phyloP scores from a whole-genome alignment of 306 rosid genomes.

The Quillaja saponaria region DNA sequence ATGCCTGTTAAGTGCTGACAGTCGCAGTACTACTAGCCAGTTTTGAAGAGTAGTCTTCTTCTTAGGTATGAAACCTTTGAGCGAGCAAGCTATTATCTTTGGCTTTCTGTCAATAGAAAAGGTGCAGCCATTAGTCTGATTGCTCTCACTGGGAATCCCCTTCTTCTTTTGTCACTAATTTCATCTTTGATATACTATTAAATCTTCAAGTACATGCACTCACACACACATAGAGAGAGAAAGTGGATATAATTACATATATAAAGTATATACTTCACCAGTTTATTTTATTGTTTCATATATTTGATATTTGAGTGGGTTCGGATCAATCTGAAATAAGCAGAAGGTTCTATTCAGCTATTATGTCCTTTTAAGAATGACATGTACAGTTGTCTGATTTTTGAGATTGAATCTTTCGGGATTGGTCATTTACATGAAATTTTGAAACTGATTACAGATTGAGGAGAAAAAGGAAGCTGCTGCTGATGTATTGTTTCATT shows the following conservation, averaged over 20 bases:
- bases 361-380: background rate
- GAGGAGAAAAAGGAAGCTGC: constrained; percentile 84
- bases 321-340: too few relatives aligned
- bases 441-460: constrained; percentile 42
- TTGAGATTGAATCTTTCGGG: constrained; percentile 16
- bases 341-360: background rate
- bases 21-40: background rate
- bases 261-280: too few relatives aligned
- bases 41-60: background rate
- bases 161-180: constrained; percentile 4
- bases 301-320: background rate
- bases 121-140: background rate
- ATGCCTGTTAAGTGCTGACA: constrained; percentile 1
- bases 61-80: background rate
- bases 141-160: constrained; percentile 13
- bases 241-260: too few relatives aligned
- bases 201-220: too few relatives aligned
- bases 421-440: constrained; percentile 19
- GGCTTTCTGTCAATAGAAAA: constrained; percentile 5
- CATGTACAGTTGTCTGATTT: background rate
- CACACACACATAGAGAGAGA: too few relatives aligned
- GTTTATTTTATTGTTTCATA: background rate
- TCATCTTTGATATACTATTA: background rate
- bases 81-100: background rate
- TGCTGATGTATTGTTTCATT: constrained; percentile 77